Evolutionary conservation across 345 rosid genomes (phyloP), one percentile per base, ranked within the genome.

Genomic region (Sonneratia caseolaris): DNA sequence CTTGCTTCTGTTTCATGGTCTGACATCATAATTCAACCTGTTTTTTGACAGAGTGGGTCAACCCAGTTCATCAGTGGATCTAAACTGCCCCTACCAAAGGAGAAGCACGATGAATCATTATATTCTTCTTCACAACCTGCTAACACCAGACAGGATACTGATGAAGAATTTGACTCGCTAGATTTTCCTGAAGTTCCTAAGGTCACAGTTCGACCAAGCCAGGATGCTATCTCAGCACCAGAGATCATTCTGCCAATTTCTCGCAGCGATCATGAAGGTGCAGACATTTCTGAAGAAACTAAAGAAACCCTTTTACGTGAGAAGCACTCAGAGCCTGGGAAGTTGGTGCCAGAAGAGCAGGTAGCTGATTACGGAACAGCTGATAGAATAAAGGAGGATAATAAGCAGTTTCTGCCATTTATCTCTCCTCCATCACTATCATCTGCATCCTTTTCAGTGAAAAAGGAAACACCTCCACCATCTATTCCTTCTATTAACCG

Each of bases 141-240:
- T 57, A 78, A 69, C 2, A 40, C 76, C 71, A 84, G 87, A 68
- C 76, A 84, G 19, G 91, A 84, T 84, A 83, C 90, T 71, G 95
- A 88, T 71, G 37, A 86, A 19, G 89, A 76, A 64, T 70, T 77
- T 59, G 92, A 90, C 43, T 64, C 65, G 27, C 64, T 90, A 74
- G 91, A 84, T 76, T 90, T 94, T 53, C 97, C 97, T 0, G 89
- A 90, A 78, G 93, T 91, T 74, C 97, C 97, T 61, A 84, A 75
- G 47, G 80, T 82, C 65, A 62, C 83, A 65, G 64, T 88, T 70
- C 81, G 76, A 65, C 86, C 89, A 24, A 76, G 24, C 72, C 35
- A 74, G 61, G 73, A 72, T 71, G 67, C 72, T 64, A 78, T 80
- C 38, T 80, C 87, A 62, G 87, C 81, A 67, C 79, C 88, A n/a